Evolutionary conservation across 208 protist species (phyloP), one percentile per base, ranked within the genome.

Genomic region (Acanthamoeba culbertsoni): DNA sequence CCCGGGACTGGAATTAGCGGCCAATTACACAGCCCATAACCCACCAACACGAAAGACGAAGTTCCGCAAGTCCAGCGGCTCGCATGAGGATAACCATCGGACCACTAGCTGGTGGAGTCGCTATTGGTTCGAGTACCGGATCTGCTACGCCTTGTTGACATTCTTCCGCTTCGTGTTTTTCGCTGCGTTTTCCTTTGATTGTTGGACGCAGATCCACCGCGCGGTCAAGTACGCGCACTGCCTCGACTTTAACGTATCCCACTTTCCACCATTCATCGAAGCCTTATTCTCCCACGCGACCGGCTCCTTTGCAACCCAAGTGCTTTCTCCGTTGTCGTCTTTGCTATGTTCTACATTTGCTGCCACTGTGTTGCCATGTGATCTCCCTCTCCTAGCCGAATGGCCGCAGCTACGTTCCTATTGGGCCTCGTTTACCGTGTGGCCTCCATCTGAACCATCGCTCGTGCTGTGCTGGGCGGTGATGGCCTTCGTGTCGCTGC

Each of bases 41-140:
- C 1, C 35, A 57, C 5, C 73, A 88, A 88, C 33, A 88, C 14
- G 14, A 48, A 62, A 63, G 35, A 84, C 33, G 7, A 55, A 57
- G 59, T 35, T 23, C 5, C 79, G 53, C 1, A 5, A 48, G 6
- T 53, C 23, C 46, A 57, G n/a, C 14, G n/a, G 65, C n/a, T 31
- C 14, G 65, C 14, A 77, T 28, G 12, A 12, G 18, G n/a, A 77
- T n/a, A n/a, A 20, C 35, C 18, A 77, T 14, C n/a, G 35, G 3
- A 86, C 28, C 4, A 28, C 8, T 8, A 6, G 31, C 31, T 62
- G 37, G 2, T 53, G 79, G 79, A 10, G 18, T 10, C 16, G 26
- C 31, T 88, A 88, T 28, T 88, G 79, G 79, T 88, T 88, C 53
- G 79, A 51, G n/a, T 88, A 65, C 53, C 51, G 53, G 31, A 88